These are phyloP conservation scores for Euphrasia confusa DNA, from an alignment of 257 asterid genomes.

Conservation along the genomic window DNA sequence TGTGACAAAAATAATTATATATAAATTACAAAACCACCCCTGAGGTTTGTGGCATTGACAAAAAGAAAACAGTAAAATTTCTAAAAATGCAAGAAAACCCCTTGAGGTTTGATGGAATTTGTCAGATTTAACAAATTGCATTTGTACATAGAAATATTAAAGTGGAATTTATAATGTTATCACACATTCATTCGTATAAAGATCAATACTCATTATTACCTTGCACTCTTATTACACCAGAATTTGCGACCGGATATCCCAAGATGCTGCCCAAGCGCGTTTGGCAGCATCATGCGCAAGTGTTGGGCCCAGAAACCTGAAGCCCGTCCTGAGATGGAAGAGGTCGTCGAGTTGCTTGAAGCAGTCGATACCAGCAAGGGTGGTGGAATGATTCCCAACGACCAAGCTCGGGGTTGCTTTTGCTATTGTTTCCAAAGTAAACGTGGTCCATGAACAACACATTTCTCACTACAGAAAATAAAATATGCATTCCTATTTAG, in stretches of 20 bases:
- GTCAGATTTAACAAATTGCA: too few species aligned
- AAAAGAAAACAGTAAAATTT: neutral
- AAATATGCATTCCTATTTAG: too few species aligned
- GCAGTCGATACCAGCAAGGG: slow-evolving; percentile 50
- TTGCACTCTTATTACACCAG: slow-evolving; percentile 14
- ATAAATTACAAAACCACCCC: too few species aligned
- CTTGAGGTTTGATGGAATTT: too few species aligned
- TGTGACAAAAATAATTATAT: too few species aligned
- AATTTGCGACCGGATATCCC: slow-evolving; percentile 50
- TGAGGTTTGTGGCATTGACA: neutral
- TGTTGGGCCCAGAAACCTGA: slow-evolving; percentile 54
- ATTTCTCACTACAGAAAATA: too few species aligned
- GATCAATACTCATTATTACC: neutral
- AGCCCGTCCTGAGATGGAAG: slow-evolving; percentile 51
- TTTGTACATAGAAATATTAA: too few species aligned
- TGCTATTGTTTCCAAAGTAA: slow-evolving; percentile 29
- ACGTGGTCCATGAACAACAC: slow-evolving; percentile 39
- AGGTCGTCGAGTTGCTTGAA: slow-evolving; percentile 45
- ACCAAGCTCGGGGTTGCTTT: slow-evolving; percentile 35
- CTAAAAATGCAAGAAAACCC: too few species aligned
- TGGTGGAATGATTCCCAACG: slow-evolving; percentile 58
- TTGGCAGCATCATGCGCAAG: slow-evolving; percentile 43
- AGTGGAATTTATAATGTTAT: too few species aligned
- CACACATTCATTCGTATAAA: neutral
- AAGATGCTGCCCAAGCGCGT: slow-evolving; percentile 48